A percentile compares a stretch with the other conserved stretches of the same genome.
phyloP scores from a whole-genome alignment of 495 filamentous ascomycete genomes.

The Hypoxylon intermedium region DNA sequence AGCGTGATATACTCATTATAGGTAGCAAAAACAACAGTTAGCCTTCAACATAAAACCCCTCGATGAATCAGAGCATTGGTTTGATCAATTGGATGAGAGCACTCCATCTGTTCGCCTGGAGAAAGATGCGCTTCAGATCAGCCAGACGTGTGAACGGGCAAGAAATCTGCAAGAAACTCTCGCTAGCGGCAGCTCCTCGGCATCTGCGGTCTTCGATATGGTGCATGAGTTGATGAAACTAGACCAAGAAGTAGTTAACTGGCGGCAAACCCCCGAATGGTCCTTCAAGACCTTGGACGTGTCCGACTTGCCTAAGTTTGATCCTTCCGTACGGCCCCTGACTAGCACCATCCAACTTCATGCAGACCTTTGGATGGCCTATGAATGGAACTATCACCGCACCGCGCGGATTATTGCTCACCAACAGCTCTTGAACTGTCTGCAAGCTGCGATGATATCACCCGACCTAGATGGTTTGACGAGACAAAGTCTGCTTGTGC shows the following conservation, averaged over 20 bases:
- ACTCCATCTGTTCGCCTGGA: constrained; percentile 34
- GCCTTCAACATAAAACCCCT: constrained; percentile 32
- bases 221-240: constrained; percentile 38
- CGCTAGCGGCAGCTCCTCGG: constrained; percentile 15
- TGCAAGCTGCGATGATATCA: not conserved
- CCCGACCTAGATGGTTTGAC: constrained; percentile 8
- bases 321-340: constrained; percentile 9
- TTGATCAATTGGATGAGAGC: constrained; percentile 37
- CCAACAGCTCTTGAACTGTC: constrained; percentile 39
- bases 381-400: constrained; percentile 53
- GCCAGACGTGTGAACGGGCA: constrained; percentile 40
- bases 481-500: constrained; percentile 8
- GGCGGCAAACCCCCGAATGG: constrained; percentile 42
- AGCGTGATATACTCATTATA: not conserved
- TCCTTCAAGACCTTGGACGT: constrained; percentile 32
- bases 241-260: constrained; percentile 33
- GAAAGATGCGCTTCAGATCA: constrained; percentile 41
- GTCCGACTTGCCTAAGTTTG: constrained; percentile 32
- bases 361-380: constrained; percentile 45
- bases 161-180: constrained; percentile 31
- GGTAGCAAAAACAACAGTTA: constrained; percentile 44
- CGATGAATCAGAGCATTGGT: constrained; percentile 29
- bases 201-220: constrained; percentile 24
- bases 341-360: constrained; percentile 41
- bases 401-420: constrained; percentile 41